These are phyloP conservation scores for Erysiphe neolycopersici DNA, from an alignment of 2,329 filamentous ascomycete species.

Conservation along the genomic window DNA sequence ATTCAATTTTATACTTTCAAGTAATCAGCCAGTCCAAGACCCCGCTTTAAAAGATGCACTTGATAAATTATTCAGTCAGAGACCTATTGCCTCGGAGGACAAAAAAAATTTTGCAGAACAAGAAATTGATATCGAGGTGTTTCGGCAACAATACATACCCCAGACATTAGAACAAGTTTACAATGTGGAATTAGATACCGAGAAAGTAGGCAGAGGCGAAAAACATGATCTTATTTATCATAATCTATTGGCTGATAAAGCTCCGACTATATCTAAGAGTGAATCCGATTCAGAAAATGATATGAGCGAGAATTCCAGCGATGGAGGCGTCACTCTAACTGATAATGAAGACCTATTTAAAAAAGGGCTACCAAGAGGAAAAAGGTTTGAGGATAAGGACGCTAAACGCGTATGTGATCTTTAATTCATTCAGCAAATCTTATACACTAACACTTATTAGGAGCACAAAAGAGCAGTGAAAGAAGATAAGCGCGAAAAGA, in stretches of 20 bases:
- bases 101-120: conserved; percentile 26
- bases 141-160: conserved; percentile 87
- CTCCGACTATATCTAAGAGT: conserved; percentile 19
- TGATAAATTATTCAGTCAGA: conserved; percentile 36
- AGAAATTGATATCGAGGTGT: conserved; percentile 72
- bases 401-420: conserved; percentile 37
- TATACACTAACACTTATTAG: conserved; percentile 2
- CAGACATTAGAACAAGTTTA: conserved; percentile 92
- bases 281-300: conserved; percentile 1
- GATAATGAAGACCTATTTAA: conserved; percentile 29
- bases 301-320: conserved; percentile 15
- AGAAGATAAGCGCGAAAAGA: conserved; percentile 80
- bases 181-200: conserved; percentile 75
- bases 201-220: conserved; percentile 45
- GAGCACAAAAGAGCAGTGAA: conserved; percentile 79
- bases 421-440: conserved; percentile 1
- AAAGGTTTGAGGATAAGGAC: conserved; percentile 76
- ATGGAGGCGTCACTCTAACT: conserved; percentile 18
- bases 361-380: conserved; percentile 47
- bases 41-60: conserved; percentile 33
- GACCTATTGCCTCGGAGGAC: conserved; percentile 26
- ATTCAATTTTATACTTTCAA: conserved; percentile 55
- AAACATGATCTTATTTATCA: conserved; percentile 62
- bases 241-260: conserved; percentile 50
- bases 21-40: conserved; percentile 31